Conservation (phyloP, 1,284 basidiomycete species). For the Ceratobasidium sp. region DNA sequence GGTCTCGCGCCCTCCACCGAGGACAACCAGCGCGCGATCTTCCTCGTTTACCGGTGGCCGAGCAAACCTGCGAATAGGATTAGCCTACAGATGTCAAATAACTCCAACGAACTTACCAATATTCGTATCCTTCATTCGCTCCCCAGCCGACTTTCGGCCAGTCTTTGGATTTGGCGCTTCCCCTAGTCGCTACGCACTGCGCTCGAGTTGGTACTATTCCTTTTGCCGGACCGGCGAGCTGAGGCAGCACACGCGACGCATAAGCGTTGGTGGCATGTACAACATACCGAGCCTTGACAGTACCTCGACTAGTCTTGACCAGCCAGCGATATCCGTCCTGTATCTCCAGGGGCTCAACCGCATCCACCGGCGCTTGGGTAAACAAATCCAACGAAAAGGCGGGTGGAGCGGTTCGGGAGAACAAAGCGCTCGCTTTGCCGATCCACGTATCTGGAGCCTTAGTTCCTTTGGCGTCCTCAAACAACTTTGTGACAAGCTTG, state of each 20-base stretch:
- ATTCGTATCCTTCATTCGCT: conserved; percentile 66
- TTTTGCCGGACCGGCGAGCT: conserved; percentile 56
- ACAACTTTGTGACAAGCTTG: conserved; percentile 74
- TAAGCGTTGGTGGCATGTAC: conserved; percentile 86
- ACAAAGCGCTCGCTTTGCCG: background rate
- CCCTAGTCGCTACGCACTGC: conserved; percentile 70
- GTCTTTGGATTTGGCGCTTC: conserved; percentile 51
- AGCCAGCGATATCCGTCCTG: conserved; percentile 54
- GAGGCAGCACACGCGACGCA: conserved; percentile 70
- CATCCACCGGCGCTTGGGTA: conserved; percentile 71
- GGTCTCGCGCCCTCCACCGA: conserved; percentile 73
- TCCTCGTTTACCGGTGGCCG: conserved; percentile 42
- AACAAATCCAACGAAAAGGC: conserved; percentile 61
- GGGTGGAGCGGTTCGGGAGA: background rate
- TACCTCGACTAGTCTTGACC: conserved; percentile 66
- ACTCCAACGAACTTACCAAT: conserved; percentile 60
- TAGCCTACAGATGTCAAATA: background rate
- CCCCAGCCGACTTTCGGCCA: conserved; percentile 49
- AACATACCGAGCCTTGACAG: conserved; percentile 63
- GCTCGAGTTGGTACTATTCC: conserved; percentile 77
- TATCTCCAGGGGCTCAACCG: conserved; percentile 49
- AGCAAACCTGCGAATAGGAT: conserved; percentile 24
- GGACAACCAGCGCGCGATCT: conserved; percentile 65
- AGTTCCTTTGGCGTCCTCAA: conserved; percentile 42
- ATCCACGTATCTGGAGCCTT: conserved; percentile 30